Evolutionary conservation across 148 eudicot species (phyloP), one percentile per base, ranked within the genome.

Genomic region (Amaranthus hypochondriacus): DNA sequence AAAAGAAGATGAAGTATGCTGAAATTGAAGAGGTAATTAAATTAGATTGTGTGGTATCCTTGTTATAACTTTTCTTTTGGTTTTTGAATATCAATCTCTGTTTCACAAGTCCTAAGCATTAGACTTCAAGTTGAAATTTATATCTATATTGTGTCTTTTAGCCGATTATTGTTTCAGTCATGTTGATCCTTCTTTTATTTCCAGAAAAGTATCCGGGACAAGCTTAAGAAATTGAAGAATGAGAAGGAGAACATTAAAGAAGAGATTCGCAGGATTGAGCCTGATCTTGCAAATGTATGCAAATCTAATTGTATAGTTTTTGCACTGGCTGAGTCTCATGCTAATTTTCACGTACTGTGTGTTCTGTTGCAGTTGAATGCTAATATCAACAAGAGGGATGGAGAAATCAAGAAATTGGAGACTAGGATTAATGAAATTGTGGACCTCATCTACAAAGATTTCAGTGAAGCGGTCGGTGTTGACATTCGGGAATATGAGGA

Each of bases 1-100:
- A 96, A 69, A 96, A 96, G 87, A 92, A 92, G 89, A 89, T 88
- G 81, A 96, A 90, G 73, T 96, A 96, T 86, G 93, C 93, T 21
- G 94, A 92, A 75, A 96, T 96, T 73, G 97, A 92, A 77, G 87
- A 89, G 97, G 97, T 90, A 83, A 72, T 12, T 48, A 4, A 11
- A 15, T 28, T 51, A 46, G 15, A 70, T 39, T 55, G 50, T 21
- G 39, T 3, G 15, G 62, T 58, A 4, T 21, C 39, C 11, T 9
- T 15, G 43, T 12, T 15, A 14, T 61, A n/a, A 47, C 65, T 68
- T 60, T 48, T 66, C 5, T n/a, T 61, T 62, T 72, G 56, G 43
- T 56, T 39, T 59, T 53, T 28, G 9, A 57, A 53, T 54, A n/a
- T 50, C 59, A 44, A 28, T 70, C 53, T 49, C 47, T 28, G 39